These are phyloP conservation scores for Lippia alba DNA, from an alignment of 305 asterid species.

Conservation along the genomic window DNA sequence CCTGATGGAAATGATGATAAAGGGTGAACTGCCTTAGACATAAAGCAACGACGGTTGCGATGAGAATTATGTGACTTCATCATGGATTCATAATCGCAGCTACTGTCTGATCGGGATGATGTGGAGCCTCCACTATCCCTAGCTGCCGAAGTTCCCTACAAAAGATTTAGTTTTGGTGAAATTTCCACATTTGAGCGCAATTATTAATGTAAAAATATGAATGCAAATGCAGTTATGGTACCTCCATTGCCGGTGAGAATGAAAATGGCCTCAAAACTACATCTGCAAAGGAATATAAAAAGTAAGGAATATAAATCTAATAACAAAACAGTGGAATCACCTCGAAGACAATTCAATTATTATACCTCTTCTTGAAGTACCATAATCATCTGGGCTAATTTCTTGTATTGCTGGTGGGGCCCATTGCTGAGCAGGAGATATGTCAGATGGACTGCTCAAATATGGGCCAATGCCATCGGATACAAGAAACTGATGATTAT, in stretches of 20 bases:
- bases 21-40: slow-evolving; percentile 98
- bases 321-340: neutral
- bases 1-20: slow-evolving; percentile 71
- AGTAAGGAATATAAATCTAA: slow-evolving; percentile 2
- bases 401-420: slow-evolving; percentile 89
- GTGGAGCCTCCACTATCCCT: slow-evolving; percentile 81
- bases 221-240: slow-evolving; percentile 33
- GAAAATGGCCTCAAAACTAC: slow-evolving; percentile 72
- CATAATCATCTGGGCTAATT: slow-evolving; percentile 73
- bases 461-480: slow-evolving; percentile 78
- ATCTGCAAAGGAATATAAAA: slow-evolving; percentile 44
- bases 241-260: slow-evolving; percentile 94
- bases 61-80: slow-evolving; percentile 70
- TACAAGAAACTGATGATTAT: slow-evolving; percentile 64
- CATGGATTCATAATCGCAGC: slow-evolving; percentile 69
- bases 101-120: slow-evolving; percentile 90
- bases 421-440: slow-evolving; percentile 87
- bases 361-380: slow-evolving; percentile 74
- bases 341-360: neutral
- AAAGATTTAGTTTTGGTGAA: slow-evolving; percentile 25
- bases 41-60: slow-evolving; percentile 79
- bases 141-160: slow-evolving; percentile 84
- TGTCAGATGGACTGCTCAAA: slow-evolving; percentile 84
- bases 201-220: slow-evolving; percentile 17
- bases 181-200: slow-evolving; percentile 12